These are phyloP conservation scores for Leccinellum luteum DNA, from an alignment of 768 basidiomycete genomes.

Conservation along the genomic window DNA sequence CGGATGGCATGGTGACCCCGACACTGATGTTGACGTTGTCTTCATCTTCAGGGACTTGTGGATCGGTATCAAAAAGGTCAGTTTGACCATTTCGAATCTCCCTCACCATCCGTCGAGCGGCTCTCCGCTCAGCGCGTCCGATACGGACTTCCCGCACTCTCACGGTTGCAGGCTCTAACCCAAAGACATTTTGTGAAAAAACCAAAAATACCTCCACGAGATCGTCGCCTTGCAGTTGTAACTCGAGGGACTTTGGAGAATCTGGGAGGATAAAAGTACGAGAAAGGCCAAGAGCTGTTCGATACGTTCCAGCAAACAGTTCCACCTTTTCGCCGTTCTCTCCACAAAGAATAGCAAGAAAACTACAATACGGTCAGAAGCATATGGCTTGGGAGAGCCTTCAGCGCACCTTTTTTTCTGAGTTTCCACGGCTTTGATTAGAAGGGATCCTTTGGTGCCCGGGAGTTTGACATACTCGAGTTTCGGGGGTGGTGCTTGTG, in stretches of 20 bases:
- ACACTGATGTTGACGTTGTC: slow-evolving; percentile 62
- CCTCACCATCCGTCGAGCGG: slow-evolving; percentile 76
- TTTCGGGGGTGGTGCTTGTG: slow-evolving; percentile 72
- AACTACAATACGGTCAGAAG: slow-evolving; percentile 43
- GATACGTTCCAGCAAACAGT: slow-evolving; percentile 86
- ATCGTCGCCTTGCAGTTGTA: slow-evolving; percentile 90
- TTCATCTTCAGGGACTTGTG: slow-evolving; percentile 45
- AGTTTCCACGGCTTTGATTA: slow-evolving; percentile 88
- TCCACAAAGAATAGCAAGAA: slow-evolving; percentile 89
- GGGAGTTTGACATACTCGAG: slow-evolving; percentile 91
- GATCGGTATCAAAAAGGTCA: slow-evolving; percentile 42
- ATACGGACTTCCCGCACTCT: slow-evolving; percentile 92
- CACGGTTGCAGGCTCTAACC: slow-evolving; percentile 89
- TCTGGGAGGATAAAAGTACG: slow-evolving; percentile 91
- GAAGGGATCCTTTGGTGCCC: slow-evolving; percentile 80
- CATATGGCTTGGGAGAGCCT: neutral
- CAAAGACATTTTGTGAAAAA: slow-evolving; percentile 89
- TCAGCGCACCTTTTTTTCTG: slow-evolving; percentile 72
- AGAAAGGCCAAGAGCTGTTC: slow-evolving; percentile 87
- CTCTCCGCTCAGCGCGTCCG: slow-evolving; percentile 82
- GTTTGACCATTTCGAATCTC: slow-evolving; percentile 56
- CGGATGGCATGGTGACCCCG: slow-evolving; percentile 53
- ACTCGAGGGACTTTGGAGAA: slow-evolving; percentile 81
- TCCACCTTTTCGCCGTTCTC: slow-evolving; percentile 93
- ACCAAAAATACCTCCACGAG: slow-evolving; percentile 90